Evolutionary conservation across 345 rosid species (phyloP).

Genomic region (Orychophragmus violaceus): DNA sequence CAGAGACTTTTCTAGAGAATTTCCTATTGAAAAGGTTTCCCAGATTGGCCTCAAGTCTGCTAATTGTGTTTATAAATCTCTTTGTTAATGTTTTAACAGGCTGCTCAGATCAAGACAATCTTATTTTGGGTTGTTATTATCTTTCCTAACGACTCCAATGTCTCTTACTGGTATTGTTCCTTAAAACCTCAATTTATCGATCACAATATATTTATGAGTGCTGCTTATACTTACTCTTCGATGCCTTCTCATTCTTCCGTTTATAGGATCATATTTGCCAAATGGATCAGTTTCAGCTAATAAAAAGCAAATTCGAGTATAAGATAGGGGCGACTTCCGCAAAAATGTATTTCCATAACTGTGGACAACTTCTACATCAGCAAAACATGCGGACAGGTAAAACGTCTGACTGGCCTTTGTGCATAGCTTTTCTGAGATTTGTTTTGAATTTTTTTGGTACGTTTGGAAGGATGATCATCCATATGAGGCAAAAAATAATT

Average conservation of each 20-base stretch:
- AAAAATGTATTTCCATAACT: constrained; percentile 93
- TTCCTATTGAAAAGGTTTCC: too few relatives aligned
- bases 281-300: constrained; percentile 45
- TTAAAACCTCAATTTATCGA: neutral
- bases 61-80: too few relatives aligned
- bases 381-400: constrained; percentile 97
- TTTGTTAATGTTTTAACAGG: too few relatives aligned
- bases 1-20: too few relatives aligned
- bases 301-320: constrained; percentile 73
- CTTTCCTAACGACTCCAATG: neutral
- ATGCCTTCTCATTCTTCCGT: neutral
- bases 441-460: too few relatives aligned
- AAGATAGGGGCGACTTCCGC: constrained; percentile 86
- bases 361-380: constrained; percentile 87
- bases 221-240: neutral
- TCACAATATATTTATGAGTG: neutral
- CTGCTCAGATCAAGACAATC: too few relatives aligned
- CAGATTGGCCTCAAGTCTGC: too few relatives aligned
- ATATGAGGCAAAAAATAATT: neutral
- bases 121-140: neutral
- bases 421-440: neutral
- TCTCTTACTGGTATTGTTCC: neutral
- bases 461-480: neutral
- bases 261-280: constrained; percentile 38
- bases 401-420: constrained; percentile 5